Percentiles rank a stretch among this genome's conserved stretches.
Evolutionary conservation across 129 eudicot genomes (phyloP).

Genomic region (Escallonia herrerae): DNA sequence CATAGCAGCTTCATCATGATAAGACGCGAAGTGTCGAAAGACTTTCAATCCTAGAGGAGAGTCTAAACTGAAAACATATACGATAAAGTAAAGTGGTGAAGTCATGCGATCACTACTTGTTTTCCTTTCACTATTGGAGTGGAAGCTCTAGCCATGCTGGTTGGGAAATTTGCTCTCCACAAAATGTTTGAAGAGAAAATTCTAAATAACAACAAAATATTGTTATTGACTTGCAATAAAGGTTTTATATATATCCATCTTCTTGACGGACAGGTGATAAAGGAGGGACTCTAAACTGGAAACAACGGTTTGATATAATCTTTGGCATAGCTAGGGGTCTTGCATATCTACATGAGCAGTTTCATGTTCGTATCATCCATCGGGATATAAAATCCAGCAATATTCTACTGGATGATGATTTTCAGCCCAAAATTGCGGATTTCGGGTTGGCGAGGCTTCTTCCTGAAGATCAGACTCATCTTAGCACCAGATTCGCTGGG

Average conservation of each 20-base stretch:
- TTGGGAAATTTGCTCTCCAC: no score
- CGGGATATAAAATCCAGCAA: conserved; percentile 75
- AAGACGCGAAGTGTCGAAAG: no score
- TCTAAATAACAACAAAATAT: neutral
- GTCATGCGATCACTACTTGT: no score
- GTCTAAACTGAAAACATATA: no score
- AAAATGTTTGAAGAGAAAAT: no score
- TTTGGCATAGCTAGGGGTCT: conserved; percentile 67
- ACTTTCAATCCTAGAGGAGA: no score
- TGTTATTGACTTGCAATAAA: neutral
- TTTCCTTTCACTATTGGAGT: no score
- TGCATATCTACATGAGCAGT: conserved; percentile 67
- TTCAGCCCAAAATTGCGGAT: conserved; percentile 69
- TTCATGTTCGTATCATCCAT: conserved; percentile 66
- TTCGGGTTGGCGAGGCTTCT: conserved; percentile 71
- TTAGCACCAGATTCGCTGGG: conserved; percentile 66
- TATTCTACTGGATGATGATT: conserved; percentile 60
- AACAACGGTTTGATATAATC: conserved; percentile 50
- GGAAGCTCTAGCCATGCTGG: no score
- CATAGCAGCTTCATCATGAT: no score
- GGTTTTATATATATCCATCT: neutral
- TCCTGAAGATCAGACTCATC: conserved; percentile 59
- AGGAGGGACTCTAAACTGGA: conserved; percentile 49
- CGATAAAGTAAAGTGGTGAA: no score
- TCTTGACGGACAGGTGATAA: conserved; percentile 39